phyloP scores from a whole-genome alignment of 148 eudicot genomes.

The Camellia granthamiana region DNA sequence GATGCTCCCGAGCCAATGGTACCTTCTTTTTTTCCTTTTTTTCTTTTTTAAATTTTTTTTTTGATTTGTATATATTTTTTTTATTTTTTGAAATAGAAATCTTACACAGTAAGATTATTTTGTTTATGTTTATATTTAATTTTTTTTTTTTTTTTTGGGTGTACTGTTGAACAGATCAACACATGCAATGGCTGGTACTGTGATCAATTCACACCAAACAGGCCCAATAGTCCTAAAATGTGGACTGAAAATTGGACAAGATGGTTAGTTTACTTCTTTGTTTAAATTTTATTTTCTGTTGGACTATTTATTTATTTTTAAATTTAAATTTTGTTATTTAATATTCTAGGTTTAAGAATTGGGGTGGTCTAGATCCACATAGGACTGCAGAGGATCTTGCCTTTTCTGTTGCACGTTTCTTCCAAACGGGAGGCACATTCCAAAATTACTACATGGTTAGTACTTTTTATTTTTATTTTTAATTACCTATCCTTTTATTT shows the following conservation, averaged over 20 bases:
- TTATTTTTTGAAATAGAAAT: no score
- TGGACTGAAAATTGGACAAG: constrained; percentile 36
- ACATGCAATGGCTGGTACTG: constrained; percentile 37
- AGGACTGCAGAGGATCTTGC: constrained; percentile 86
- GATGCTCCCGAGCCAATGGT: constrained; percentile 62
- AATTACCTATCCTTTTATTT: constrained; percentile 2
- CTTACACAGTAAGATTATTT: not conserved
- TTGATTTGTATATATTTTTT: not conserved
- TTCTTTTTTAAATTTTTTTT: not conserved
- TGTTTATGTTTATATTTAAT: not conserved
- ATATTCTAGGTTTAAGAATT: constrained; percentile 56
- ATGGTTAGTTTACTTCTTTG: constrained; percentile 12
- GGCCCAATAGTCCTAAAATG: constrained; percentile 26
- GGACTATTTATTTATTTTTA: not conserved
- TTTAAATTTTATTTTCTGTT: not conserved
- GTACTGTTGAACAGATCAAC: constrained; percentile 12
- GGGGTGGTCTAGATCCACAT: constrained; percentile 65
- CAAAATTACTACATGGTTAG: constrained; percentile 62
- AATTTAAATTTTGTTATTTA: not conserved
- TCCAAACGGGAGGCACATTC: constrained; percentile 61
- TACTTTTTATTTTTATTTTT: not conserved
- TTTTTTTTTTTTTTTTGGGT: not conserved
- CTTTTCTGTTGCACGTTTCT: constrained; percentile 66
- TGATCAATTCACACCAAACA: constrained; percentile 19
- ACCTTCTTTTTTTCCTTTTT: not conserved